Base-by-base conservation (phyloP, 2,329 filamentous ascomycete genomes). In the Ophiocordyceps australis region DNA sequence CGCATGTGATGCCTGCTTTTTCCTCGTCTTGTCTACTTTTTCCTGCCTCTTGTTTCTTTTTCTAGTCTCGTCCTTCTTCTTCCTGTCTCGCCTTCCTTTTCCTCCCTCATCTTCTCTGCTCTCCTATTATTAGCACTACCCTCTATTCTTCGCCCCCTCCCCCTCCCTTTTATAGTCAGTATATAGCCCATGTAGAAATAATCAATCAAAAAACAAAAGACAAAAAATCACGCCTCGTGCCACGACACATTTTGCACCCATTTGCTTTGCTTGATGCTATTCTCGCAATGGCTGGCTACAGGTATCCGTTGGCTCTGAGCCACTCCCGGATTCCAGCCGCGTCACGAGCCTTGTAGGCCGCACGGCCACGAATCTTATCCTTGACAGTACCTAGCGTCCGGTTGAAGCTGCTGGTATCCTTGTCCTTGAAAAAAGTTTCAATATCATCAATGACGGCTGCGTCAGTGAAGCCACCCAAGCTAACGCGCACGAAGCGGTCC, bases 331-430 rank as follows among this genome's bases (percentile, higher is more conserved):
- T 64, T 23, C 65, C 57, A 27, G 59, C 61, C 29, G 70, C 62
- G 47, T 95, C 89, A 29, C 89, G 66, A 49, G 72, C 59, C 46
- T 73, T 74, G 58, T 94, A 98, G 21, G 70, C 70, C 5, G 82
- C 82, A 40, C 85, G 75, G 9, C 78, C 81, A 22, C 74, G 68
- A 36, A 95, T 80, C 34, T 75, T 83, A 47, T 95, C 89, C 46
- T 74, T 74, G 34, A 86, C 75, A 36, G 91, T 81, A 36, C 76
- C 74, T 26, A 98, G 54, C 4, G 81, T 85, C 28, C 89, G 74
- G 47, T 91, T 79, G 50, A 85, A 95, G 25, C 74, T 78, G 40
- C 71, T 71, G 12, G 78, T 86, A 43, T 95, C 80, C 59, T 86
- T 92, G 40, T 67, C 65, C 39, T 67, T 62, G 59, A 95, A 98